Conservation (phyloP, 75 land plant species). For the Picea glauca region DNA sequence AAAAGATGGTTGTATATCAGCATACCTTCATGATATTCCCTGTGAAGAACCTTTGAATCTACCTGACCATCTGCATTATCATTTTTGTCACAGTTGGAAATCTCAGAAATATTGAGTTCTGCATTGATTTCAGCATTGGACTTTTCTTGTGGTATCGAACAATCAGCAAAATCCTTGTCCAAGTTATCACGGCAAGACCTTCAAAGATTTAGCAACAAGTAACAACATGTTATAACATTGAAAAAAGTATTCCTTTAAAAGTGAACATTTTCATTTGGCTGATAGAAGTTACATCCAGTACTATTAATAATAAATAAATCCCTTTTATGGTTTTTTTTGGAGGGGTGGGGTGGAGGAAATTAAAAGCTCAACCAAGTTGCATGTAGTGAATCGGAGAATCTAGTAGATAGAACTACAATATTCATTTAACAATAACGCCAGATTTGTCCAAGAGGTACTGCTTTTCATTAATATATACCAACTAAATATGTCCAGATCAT, state of each 20-base stretch:
- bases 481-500: too few relatives aligned
- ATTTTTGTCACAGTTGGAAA: conserved; percentile 18
- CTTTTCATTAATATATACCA: too few relatives aligned
- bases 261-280: not conserved
- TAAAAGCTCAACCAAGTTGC: not conserved
- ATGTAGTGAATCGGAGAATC: not conserved
- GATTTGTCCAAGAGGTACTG: not conserved
- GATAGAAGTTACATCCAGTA: not conserved
- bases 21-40: conserved; percentile 15
- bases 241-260: not conserved
- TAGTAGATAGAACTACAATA: not conserved
- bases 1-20: not conserved
- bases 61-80: conserved; percentile 32
- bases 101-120: conserved; percentile 36
- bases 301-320: not conserved
- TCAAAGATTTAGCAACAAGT: conserved; percentile 4
- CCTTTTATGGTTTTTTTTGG: not conserved
- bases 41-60: conserved; percentile 24
- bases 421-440: not conserved
- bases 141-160: conserved; percentile 42
- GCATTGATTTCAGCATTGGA: conserved; percentile 38
- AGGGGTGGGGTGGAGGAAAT: not conserved
- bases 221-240: not conserved
- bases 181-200: conserved; percentile 45
- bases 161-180: conserved; percentile 29